Base-by-base conservation (phyloP, 345 rosid genomes). In the Citrus hindsii region DNA sequence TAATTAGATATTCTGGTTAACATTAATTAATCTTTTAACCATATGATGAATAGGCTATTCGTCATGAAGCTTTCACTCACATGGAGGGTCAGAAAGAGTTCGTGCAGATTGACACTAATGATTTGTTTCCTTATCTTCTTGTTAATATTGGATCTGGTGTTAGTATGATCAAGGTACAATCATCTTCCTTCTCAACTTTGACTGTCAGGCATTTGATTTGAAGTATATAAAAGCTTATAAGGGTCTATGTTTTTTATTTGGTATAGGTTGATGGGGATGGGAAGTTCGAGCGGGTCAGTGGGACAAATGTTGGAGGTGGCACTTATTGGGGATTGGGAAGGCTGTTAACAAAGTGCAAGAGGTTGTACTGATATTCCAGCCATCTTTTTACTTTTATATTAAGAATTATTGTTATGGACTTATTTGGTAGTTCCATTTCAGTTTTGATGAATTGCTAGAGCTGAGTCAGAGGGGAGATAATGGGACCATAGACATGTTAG, bases 61-160 rank as follows among this genome's bases (percentile, higher is more conserved):
- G 98, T 58, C 99, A 96, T 89, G 99, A 96, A 89, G 99, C 99
- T 84, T 96, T 89, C 82, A 96, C 99, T 6, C 98, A 96, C 85
- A 90, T 90, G 88, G 98, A 96, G 80, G 93, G 97, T 70, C 92
- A 84, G 77, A 96, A 96, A 87, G 94, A 94, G 85, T 96, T 96
- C 85, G 93, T 94, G 81, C 99, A 92, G 89, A 89, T 96, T 73
- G 99, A 96, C 75, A 84, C 82, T 7, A 92, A 94, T 85, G 98
- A 96, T 53, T 75, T 96, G 87, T 96, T 89, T 76, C 99, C 99
- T 48, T 96, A 96, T 90, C 99, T 96, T 82, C 97, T 96, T 51
- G 99, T 94, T 40, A 96, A 96, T 79, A 77, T 96, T 79, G 99
- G 99, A 85, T 96, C 99, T 83, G 99, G 99, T 81, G 98, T 96